These are phyloP conservation scores for Salix udensis DNA, from an alignment of 345 rosid genomes.

Conservation along the genomic window DNA sequence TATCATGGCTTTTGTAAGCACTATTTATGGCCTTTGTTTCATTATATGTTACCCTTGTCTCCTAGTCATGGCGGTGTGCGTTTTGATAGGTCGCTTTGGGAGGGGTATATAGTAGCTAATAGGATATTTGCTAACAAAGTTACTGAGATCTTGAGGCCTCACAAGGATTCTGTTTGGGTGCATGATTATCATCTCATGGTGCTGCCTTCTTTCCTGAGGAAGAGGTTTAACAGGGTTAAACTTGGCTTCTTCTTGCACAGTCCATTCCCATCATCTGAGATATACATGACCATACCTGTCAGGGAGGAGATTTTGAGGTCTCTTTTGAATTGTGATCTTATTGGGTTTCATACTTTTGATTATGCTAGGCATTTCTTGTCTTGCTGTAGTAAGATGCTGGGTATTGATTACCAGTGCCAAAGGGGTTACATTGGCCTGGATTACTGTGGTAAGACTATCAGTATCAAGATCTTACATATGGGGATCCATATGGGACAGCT, in stretches of 20 bases:
- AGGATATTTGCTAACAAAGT: constrained; percentile 64
- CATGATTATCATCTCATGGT: constrained; percentile 85
- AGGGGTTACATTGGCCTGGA: constrained; percentile 86
- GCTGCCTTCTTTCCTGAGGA: constrained; percentile 68
- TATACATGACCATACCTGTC: constrained; percentile 62
- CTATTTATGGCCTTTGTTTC: constrained; percentile 84
- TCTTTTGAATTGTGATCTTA: constrained; percentile 69
- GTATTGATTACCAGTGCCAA: constrained; percentile 67
- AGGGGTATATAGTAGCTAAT: constrained; percentile 59
- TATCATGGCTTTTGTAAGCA: constrained; percentile 89
- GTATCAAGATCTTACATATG: constrained; percentile 64
- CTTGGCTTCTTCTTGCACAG: constrained; percentile 72
- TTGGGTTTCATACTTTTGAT: constrained; percentile 83
- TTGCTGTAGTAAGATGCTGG: constrained; percentile 77
- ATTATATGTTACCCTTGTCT: constrained; percentile 59
- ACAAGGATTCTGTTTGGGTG: constrained; percentile 74
- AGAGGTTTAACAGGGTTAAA: constrained; percentile 44
- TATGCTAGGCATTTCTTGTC: constrained; percentile 87
- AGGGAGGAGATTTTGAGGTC: constrained; percentile 67
- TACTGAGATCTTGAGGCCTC: constrained; percentile 52
- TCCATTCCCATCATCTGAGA: constrained; percentile 75
- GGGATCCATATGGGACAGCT: constrained; percentile 83
- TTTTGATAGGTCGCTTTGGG: constrained; percentile 55
- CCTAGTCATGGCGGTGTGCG: constrained; percentile 52
- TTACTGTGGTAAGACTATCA: constrained; percentile 69